Conservation (phyloP, 495 filamentous ascomycete genomes). For the Penicillium ochrochloron region DNA sequence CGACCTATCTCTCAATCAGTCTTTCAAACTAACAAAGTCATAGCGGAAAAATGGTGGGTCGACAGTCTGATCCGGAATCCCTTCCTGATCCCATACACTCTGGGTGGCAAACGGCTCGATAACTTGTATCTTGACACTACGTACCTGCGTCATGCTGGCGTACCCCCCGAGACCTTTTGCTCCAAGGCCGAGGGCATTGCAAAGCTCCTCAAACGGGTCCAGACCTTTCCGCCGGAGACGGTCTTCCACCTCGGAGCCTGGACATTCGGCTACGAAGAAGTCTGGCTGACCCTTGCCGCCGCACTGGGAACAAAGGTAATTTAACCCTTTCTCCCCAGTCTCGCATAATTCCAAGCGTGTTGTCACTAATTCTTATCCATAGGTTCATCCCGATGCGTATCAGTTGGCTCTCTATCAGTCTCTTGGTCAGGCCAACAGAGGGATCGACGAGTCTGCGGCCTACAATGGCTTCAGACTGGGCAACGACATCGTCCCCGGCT, state of each 20-base stretch:
- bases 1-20: background rate
- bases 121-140: conserved; percentile 90
- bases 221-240: conserved; percentile 71
- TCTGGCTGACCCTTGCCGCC: conserved; percentile 82
- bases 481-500: conserved; percentile 69
- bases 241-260: conserved; percentile 86
- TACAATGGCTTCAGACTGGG: conserved; percentile 79
- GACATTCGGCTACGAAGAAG: conserved; percentile 94
- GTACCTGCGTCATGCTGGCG: conserved; percentile 57
- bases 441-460: conserved; percentile 62
- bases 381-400: conserved; percentile 86
- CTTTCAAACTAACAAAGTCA: conserved; percentile 13
- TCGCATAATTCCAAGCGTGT: conserved; percentile 14
- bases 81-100: conserved; percentile 72
- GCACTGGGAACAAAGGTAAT: conserved; percentile 66
- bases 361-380: background rate
- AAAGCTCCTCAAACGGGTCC: conserved; percentile 73
- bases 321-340: background rate
- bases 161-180: conserved; percentile 53
- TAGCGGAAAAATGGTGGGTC: conserved; percentile 72
- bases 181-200: conserved; percentile 71
- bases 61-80: conserved; percentile 70
- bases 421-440: conserved; percentile 47
- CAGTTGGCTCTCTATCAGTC: conserved; percentile 75
- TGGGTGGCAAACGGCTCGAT: conserved; percentile 68